Evolutionary conservation across 768 basidiomycete species (phyloP), one percentile per base, ranked within the genome.

Genomic region (Mycena albidolilacea): DNA sequence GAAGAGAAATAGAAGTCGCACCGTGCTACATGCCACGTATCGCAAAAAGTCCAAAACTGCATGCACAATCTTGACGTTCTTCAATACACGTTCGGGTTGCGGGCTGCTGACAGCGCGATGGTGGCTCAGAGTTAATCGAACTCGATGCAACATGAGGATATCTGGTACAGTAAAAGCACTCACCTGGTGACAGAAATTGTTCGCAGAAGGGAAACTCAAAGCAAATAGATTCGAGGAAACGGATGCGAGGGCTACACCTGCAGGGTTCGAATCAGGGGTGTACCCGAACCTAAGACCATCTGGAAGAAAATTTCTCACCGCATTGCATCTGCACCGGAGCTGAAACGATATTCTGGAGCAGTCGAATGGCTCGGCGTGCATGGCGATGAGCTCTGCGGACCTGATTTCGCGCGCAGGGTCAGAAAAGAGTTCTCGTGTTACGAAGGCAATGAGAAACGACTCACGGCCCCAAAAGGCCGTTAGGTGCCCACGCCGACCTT

Each of bases 1-100:
- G 50, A 52, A 52, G 50, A 52, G 50, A 52, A 60, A 60, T 4
- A n/a, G 39, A 41, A 60, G 37, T 60, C 39, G 10, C 59, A 60
- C 59, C 59, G 55, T 60, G 37, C 15, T 41, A 60, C 37, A 60
- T 60, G 59, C 39, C 59, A 38, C 38, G 19, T 60, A 41, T 61
- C 1, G n/a, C 41, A 61, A 38, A 44, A 61, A 61, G 19, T 61
- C 39, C 60, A 61, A 61, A 61, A 61, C 43, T 43, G 39, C n/a
- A 61, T 61, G 21, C 60, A 44, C 41, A 61, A 43, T 44, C 41
- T 61, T 44, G 43, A 61, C 39, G 41, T 41, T 61, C 38, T 30
- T 60, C 38, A 43, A 41, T 23, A 43, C 39, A 35, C 59, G 21
- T 41, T 52, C n/a, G 50, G 50, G 19, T n/a, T 21, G 19, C 19